A percentile compares a stretch with the other conserved stretches of the same genome.
Conservation (phyloP, 2,329 filamentous ascomycete species). For the Cladosporium oxysporum region DNA sequence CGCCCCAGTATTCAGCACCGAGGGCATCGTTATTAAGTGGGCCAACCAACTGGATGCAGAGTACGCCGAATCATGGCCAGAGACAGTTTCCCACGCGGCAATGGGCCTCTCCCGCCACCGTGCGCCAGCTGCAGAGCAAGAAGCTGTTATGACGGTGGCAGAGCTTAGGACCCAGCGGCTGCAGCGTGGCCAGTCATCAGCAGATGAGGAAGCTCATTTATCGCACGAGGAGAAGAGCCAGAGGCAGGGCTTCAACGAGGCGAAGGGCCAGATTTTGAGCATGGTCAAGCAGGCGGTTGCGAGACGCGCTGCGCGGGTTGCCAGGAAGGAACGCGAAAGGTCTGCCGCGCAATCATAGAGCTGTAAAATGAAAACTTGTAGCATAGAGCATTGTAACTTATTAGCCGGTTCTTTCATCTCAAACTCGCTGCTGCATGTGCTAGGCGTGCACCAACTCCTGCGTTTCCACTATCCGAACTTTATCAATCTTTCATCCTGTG, state of each 20-base stretch:
- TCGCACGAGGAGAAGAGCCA: background rate
- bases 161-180: background rate
- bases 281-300: slow-evolving; percentile 3
- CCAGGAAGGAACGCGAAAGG: background rate
- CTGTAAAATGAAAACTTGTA: slow-evolving; percentile 1
- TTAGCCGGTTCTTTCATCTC: background rate
- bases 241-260: background rate
- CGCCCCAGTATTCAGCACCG: slow-evolving; percentile 27
- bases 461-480: background rate
- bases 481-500: background rate
- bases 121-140: slow-evolving; percentile 22
- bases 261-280: background rate
- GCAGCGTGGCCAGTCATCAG: background rate
- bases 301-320: background rate
- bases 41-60: slow-evolving; percentile 42
- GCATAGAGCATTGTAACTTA: slow-evolving; percentile 17
- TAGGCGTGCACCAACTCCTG: background rate
- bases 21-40: slow-evolving; percentile 39
- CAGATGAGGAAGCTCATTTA: background rate
- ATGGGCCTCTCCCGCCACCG: slow-evolving; percentile 34
- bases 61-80: slow-evolving; percentile 39
- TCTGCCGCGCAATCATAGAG: background rate
- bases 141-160: slow-evolving; percentile 6
- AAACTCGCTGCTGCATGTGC: background rate
- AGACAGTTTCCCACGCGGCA: slow-evolving; percentile 32